Evolutionary conservation across 352 stramenopile species (phyloP), one percentile per base, ranked within the genome.

Genomic region (Globisporangium barbulae): DNA sequence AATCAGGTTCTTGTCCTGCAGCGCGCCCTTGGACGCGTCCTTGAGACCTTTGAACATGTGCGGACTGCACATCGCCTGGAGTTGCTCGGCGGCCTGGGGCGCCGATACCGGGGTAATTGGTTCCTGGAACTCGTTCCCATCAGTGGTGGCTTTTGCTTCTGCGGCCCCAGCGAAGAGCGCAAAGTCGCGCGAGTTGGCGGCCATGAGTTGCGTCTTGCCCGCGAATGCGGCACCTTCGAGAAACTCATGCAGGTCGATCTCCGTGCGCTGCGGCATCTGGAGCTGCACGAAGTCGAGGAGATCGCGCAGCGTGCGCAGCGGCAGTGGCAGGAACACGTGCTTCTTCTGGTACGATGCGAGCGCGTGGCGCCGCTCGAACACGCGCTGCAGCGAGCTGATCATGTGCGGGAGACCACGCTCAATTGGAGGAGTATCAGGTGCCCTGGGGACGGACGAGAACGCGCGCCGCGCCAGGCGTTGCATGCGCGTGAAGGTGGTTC

Each of bases 171-270:
- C 65, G 48, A 68, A 81, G 22, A 68, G 28, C 2, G 63, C 65
- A 33, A 81, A 81, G 19, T 78, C 68, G 15, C 68, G 61, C 25
- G 74, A 79, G 50, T 79, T 81, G 13, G 73, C 71, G 0, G 71
- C 66, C 31, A 67, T 69, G 2, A 79, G 65, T 28, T 81, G 71
- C 54, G 39, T 21, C n/a, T 68, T 59, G 5, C 63, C 50, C 1
- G 75, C 73, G 35, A 59, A 64, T 31, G 75, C 68, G 9, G 63
- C 72, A 1, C 75, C 75, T 7, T 75, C 52, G 5, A 83, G 62
- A 59, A 83, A 83, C 52, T 79, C 70, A n/a, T 55, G 30, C 59
- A 81, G 57, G 52, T 83, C 70, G 22, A 83, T 53, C 28, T 75
- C 28, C 5, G 50, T 70, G 10, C 57, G 48, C 41, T 57, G 41